phyloP scores from a whole-genome alignment of 352 stramenopile species.

The Phytophthora citrophthora region DNA sequence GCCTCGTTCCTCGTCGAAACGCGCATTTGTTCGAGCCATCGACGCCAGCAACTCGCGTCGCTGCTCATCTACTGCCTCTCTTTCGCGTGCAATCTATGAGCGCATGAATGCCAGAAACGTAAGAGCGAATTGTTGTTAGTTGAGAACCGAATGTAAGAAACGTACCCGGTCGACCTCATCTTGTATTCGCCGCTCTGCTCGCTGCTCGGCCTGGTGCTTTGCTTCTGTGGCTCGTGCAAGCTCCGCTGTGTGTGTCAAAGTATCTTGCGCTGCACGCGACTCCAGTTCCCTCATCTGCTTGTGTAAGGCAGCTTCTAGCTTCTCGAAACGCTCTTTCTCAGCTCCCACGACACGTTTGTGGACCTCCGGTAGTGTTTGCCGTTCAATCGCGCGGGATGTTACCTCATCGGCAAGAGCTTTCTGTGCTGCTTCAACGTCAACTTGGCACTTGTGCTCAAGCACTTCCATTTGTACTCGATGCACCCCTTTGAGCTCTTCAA shows the following conservation, averaged over 20 bases:
- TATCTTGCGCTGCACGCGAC: constrained; percentile 46
- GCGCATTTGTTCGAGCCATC: constrained; percentile 53
- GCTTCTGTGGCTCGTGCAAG: constrained; percentile 41
- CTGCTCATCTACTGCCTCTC: constrained; percentile 75
- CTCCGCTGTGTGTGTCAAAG: constrained; percentile 45
- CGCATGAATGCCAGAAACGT: not conserved
- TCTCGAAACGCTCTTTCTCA: constrained; percentile 73
- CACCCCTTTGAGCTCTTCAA: constrained; percentile 47
- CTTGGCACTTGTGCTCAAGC: constrained; percentile 57
- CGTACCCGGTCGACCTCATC: constrained; percentile 62
- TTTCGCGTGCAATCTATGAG: constrained; percentile 63
- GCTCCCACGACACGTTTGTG: constrained; percentile 60
- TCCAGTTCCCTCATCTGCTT: constrained; percentile 69
- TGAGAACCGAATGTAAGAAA: not conserved
- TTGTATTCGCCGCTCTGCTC: constrained; percentile 64
- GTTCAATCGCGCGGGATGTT: constrained; percentile 49
- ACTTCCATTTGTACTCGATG: constrained; percentile 67
- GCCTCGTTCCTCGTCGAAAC: constrained; percentile 76
- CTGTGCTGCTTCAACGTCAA: constrained; percentile 57
- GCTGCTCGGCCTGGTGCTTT: constrained; percentile 54
- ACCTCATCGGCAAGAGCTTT: constrained; percentile 49
- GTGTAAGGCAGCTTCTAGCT: constrained; percentile 55
- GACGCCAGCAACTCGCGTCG: constrained; percentile 67
- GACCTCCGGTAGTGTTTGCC: constrained; percentile 61
- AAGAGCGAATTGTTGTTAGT: not conserved